Percentiles rank a stretch among this genome's conserved stretches.
These are phyloP conservation scores for Candida xiaguanensis DNA, from an alignment of 805 yeast genomes.

Conservation along the genomic window DNA sequence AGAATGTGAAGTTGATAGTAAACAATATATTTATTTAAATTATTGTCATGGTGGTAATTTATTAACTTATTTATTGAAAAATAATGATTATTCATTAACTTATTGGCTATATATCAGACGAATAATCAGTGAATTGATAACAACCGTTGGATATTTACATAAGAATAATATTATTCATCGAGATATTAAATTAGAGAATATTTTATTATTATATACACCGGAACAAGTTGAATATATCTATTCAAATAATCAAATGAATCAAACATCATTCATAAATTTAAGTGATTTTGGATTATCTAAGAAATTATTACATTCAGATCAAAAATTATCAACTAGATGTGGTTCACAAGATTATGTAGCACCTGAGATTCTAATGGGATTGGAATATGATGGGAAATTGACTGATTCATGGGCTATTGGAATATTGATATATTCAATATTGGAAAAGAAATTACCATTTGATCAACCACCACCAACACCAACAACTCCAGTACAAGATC, in stretches of 20 bases:
- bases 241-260: neutral
- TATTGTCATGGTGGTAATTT: slow-evolving; percentile 85
- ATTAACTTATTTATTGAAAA: slow-evolving; percentile 47
- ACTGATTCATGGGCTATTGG: slow-evolving; percentile 96
- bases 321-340: slow-evolving; percentile 79
- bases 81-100: slow-evolving; percentile 34
- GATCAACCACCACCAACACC: slow-evolving; percentile 70
- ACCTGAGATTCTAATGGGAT: slow-evolving; percentile 88
- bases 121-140: slow-evolving; percentile 64
- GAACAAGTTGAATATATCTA: slow-evolving; percentile 27
- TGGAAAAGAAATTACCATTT: slow-evolving; percentile 89
- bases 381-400: slow-evolving; percentile 85
- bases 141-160: slow-evolving; percentile 74
- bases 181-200: slow-evolving; percentile 86
- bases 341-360: slow-evolving; percentile 97
- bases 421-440: slow-evolving; percentile 76
- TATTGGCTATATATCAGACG: slow-evolving; percentile 55
- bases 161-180: slow-evolving; percentile 70
- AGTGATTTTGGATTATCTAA: slow-evolving; percentile 92
- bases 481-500: slow-evolving; percentile 11
- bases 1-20: slow-evolving; percentile 15
- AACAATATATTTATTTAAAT: slow-evolving; percentile 58
- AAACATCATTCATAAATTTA: slow-evolving; percentile 42
- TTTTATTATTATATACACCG: slow-evolving; percentile 43
- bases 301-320: slow-evolving; percentile 54